These are phyloP conservation scores for Apiotrichum montevideense DNA, from an alignment of 1,284 basidiomycete species.

Conservation along the genomic window DNA sequence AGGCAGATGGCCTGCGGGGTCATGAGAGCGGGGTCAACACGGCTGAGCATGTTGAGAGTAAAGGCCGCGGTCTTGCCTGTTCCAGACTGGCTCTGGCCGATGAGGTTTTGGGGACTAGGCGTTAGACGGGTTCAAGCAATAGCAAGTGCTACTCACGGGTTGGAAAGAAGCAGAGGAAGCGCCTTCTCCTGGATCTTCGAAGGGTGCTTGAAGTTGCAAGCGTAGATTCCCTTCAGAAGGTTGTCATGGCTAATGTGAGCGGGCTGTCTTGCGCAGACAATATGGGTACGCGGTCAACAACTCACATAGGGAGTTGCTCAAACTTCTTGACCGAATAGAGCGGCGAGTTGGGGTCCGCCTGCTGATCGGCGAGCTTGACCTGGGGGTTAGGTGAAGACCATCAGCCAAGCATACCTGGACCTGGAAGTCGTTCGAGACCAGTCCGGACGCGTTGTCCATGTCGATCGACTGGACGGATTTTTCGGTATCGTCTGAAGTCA, in stretches of 20 bases:
- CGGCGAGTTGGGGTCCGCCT: slow-evolving; percentile 92
- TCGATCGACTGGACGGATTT: not conserved
- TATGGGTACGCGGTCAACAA: not conserved
- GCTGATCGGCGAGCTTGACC: slow-evolving; percentile 96
- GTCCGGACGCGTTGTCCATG: slow-evolving; percentile 16
- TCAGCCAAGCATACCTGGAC: slow-evolving; percentile 29
- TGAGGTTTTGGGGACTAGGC: slow-evolving; percentile 87
- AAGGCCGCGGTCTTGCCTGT: slow-evolving; percentile 99
- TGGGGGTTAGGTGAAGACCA: slow-evolving; percentile 37
- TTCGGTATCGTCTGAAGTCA: not conserved
- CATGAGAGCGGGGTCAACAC: slow-evolving; percentile 76
- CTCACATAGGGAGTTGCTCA: slow-evolving; percentile 86
- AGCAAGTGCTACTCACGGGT: slow-evolving; percentile 61
- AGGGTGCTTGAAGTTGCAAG: slow-evolving; percentile 94
- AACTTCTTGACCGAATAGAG: slow-evolving; percentile 91
- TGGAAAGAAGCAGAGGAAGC: slow-evolving; percentile 78
- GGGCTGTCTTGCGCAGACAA: not conserved
- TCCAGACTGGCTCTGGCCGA: slow-evolving; percentile 98
- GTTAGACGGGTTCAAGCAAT: not conserved
- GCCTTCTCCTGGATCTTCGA: slow-evolving; percentile 99
- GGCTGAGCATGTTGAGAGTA: slow-evolving; percentile 92
- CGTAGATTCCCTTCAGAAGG: slow-evolving; percentile 92
- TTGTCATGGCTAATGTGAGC: slow-evolving; percentile 63
- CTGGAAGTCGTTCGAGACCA: slow-evolving; percentile 41
- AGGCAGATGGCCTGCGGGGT: slow-evolving; percentile 91